phyloP scores from a whole-genome alignment of 352 stramenopile genomes.

The Saprolegnia diclina region DNA sequence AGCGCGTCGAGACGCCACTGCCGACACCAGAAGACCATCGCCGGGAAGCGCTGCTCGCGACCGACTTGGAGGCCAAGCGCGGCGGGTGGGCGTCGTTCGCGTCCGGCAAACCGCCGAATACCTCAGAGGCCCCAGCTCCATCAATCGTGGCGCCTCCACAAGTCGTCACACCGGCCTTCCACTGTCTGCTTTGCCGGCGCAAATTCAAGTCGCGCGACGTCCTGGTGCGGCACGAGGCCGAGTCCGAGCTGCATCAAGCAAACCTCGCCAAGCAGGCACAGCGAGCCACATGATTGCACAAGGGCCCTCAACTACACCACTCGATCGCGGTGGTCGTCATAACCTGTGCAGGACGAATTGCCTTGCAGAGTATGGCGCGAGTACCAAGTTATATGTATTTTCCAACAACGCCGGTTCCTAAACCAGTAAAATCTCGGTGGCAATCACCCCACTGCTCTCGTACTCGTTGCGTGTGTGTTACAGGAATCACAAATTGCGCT shows the following conservation, averaged over 20 bases:
- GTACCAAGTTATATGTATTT: no score
- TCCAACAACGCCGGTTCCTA: no score
- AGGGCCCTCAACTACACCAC: no score
- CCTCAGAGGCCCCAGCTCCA: background rate
- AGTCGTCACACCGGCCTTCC: conserved; percentile 27
- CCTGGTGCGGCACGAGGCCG: conserved; percentile 44
- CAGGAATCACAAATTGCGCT: no score
- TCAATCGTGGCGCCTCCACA: background rate
- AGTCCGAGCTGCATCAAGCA: conserved; percentile 46
- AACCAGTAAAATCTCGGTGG: no score
- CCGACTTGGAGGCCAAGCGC: conserved; percentile 37
- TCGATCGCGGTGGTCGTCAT: no score
- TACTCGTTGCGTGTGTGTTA: no score
- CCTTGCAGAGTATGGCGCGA: no score
- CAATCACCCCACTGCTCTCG: no score
- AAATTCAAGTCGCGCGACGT: conserved; percentile 49
- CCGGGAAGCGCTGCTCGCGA: conserved; percentile 34
- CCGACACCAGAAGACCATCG: conserved; percentile 11
- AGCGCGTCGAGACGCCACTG: background rate
- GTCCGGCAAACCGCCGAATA: conserved; percentile 5
- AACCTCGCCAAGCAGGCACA: conserved; percentile 35
- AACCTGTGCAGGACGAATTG: no score
- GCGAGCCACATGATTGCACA: no score
- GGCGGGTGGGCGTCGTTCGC: conserved; percentile 40
- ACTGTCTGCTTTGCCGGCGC: conserved; percentile 59